phyloP scores from a whole-genome alignment of 2,329 filamentous ascomycete genomes.

The Exophiala viscosa region DNA sequence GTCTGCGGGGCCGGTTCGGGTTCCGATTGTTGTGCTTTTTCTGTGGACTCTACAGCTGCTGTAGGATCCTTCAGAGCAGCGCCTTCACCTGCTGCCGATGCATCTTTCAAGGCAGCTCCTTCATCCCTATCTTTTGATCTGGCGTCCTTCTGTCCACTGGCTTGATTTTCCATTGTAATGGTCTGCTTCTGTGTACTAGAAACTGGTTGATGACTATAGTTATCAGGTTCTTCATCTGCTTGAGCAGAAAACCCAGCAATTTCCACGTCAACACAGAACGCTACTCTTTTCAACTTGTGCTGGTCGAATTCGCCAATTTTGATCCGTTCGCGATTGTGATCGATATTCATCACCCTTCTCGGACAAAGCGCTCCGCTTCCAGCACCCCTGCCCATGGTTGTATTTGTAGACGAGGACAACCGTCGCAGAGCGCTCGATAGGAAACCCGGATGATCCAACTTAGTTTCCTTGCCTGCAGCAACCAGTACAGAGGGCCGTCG shows the following conservation, averaged over 20 bases:
- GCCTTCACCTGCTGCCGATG: constrained; percentile 55
- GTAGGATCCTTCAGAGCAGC: constrained; percentile 67
- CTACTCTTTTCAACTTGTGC: constrained; percentile 77
- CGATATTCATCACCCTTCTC: constrained; percentile 78
- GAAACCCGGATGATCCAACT: constrained; percentile 65
- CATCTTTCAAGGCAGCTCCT: constrained; percentile 47
- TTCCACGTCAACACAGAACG: constrained; percentile 96
- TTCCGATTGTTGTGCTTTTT: constrained; percentile 42
- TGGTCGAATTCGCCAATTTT: constrained; percentile 73
- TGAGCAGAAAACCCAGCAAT: constrained; percentile 86
- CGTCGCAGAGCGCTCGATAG: constrained; percentile 77
- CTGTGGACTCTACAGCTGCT: constrained; percentile 52
- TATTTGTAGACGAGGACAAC: constrained; percentile 64
- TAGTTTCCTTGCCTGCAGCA: constrained; percentile 48
- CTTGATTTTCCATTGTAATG: constrained; percentile 31
- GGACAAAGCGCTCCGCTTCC: constrained; percentile 68
- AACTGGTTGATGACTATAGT: constrained; percentile 32
- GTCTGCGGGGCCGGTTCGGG: constrained; percentile 26
- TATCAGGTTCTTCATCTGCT: constrained; percentile 55
- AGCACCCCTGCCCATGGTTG: constrained; percentile 50
- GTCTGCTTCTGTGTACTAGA: constrained; percentile 25
- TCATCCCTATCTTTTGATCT: constrained; percentile 52
- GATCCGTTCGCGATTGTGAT: constrained; percentile 74
- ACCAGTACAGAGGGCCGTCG: constrained; percentile 28
- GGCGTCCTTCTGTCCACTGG: constrained; percentile 33